A percentile compares a stretch with the other conserved stretches of the same genome.
phyloP scores from a whole-genome alignment of 73 alveolate species.

The Paraurostyla sp. region DNA sequence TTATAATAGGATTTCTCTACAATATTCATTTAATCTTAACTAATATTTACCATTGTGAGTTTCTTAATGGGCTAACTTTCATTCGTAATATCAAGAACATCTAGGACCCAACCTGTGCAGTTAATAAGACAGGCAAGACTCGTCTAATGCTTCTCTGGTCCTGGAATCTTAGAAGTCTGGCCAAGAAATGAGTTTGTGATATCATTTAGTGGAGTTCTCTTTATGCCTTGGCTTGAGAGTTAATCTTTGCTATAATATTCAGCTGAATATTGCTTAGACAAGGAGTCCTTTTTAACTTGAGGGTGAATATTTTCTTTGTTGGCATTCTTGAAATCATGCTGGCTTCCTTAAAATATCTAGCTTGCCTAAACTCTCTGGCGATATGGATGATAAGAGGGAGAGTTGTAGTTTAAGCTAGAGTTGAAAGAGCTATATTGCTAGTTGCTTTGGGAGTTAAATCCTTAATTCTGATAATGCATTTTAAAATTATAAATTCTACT shows the following conservation, averaged over 20 bases:
- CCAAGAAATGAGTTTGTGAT: neutral
- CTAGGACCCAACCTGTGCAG: constrained; percentile 38
- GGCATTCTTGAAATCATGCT: too few species aligned
- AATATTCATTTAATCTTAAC: neutral
- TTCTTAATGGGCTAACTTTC: constrained; percentile 14
- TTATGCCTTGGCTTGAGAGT: neutral
- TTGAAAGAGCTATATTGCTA: too few species aligned
- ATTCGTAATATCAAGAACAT: constrained; percentile 3
- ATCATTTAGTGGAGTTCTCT: constrained; percentile 31
- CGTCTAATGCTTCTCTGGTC: neutral
- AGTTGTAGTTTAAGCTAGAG: too few species aligned
- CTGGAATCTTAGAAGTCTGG: neutral
- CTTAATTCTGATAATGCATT: too few species aligned
- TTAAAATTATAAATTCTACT: too few species aligned
- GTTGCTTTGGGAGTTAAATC: too few species aligned
- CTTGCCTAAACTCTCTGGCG: too few species aligned
- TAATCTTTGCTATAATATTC: neutral
- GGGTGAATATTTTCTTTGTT: constrained; percentile 24
- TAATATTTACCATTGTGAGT: constrained; percentile 5
- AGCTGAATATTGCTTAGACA: neutral
- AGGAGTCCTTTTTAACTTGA: neutral
- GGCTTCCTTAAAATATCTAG: too few species aligned
- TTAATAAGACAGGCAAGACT: neutral
- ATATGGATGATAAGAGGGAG: too few species aligned
- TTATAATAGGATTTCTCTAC: constrained; percentile 44